phyloP scores from a whole-genome alignment of 2,329 filamentous ascomycete species.

The Arthrobotrys musiformis region DNA sequence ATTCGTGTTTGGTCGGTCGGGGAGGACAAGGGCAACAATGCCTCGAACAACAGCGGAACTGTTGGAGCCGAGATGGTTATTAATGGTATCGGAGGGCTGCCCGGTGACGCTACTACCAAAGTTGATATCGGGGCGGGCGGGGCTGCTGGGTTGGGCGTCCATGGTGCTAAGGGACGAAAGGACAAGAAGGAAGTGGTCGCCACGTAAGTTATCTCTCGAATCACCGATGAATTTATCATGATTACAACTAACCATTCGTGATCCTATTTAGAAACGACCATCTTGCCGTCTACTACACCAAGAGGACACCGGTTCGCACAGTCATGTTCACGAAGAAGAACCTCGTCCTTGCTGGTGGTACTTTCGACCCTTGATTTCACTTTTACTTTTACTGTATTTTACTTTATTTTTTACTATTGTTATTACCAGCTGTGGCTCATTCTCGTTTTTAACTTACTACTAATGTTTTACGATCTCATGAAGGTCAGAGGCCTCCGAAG shows the following conservation, averaged over 20 bases:
- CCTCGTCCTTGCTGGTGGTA: constrained; percentile 75
- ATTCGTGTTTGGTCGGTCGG: constrained; percentile 92
- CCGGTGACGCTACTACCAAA: constrained; percentile 62
- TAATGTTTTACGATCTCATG: neutral
- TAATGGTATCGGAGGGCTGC: constrained; percentile 63
- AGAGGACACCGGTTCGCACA: constrained; percentile 94
- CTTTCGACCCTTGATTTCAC: constrained; percentile 51
- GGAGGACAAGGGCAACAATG: constrained; percentile 73
- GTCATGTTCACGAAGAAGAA: constrained; percentile 97
- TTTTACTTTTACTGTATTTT: constrained; percentile 3
- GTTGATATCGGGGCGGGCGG: constrained; percentile 67
- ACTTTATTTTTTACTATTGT: too few relatives aligned
- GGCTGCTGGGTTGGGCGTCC: constrained; percentile 63
- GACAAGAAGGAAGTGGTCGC: constrained; percentile 58
- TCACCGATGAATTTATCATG: constrained; percentile 56
- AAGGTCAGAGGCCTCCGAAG: constrained; percentile 30
- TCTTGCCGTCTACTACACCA: constrained; percentile 92
- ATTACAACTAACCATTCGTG: constrained; percentile 66
- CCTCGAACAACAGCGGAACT: constrained; percentile 66
- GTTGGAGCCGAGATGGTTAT: constrained; percentile 62
- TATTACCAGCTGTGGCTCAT: constrained; percentile 63
- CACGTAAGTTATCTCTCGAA: constrained; percentile 56
- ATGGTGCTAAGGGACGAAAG: constrained; percentile 55
- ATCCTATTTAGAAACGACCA: constrained; percentile 75
- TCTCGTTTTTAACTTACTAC: constrained; percentile 15